Conservation (phyloP, 306 rosid species). For the Cicer pinnatifidum region DNA sequence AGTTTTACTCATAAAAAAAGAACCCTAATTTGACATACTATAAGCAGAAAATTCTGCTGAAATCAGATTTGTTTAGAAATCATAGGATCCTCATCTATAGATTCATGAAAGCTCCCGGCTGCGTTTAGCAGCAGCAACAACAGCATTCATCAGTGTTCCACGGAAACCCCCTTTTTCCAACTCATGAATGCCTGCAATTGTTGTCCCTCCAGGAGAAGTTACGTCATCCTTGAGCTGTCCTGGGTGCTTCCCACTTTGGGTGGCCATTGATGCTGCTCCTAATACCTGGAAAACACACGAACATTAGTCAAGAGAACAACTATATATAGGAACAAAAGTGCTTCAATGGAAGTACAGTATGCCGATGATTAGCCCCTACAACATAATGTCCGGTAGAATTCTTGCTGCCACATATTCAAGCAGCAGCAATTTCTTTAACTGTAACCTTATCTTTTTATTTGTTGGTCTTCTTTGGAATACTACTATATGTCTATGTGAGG, state of each 20-base stretch:
- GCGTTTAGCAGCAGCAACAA: slow-evolving; percentile 77
- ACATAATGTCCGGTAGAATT: neutral
- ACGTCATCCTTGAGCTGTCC: slow-evolving; percentile 92
- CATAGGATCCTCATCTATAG: slow-evolving; percentile 21
- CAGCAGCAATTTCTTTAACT: slow-evolving; percentile 9
- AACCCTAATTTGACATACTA: slow-evolving; percentile 1
- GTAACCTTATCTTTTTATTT: neutral
- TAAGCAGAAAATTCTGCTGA: slow-evolving; percentile 3
- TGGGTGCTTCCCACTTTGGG: slow-evolving; percentile 69
- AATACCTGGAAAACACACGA: slow-evolving; percentile 58
- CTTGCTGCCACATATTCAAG: slow-evolving; percentile 35
- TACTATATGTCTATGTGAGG: neutral
- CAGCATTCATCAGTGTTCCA: slow-evolving; percentile 89
- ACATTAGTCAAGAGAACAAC: neutral
- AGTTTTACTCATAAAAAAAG: slow-evolving; percentile 19
- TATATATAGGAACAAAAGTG: neutral
- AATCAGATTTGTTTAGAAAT: neutral
- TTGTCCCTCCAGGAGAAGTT: slow-evolving; percentile 88
- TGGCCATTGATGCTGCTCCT: slow-evolving; percentile 88
- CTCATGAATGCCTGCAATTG: slow-evolving; percentile 85
- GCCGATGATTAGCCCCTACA: slow-evolving; percentile 8
- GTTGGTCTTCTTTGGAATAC: slow-evolving; percentile 1
- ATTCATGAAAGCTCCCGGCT: slow-evolving; percentile 67
- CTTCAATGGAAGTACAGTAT: slow-evolving; percentile 3
- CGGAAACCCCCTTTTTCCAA: slow-evolving; percentile 92